Conservation (phyloP, 768 basidiomycete genomes). For the Rhizopogon salebrosus region DNA sequence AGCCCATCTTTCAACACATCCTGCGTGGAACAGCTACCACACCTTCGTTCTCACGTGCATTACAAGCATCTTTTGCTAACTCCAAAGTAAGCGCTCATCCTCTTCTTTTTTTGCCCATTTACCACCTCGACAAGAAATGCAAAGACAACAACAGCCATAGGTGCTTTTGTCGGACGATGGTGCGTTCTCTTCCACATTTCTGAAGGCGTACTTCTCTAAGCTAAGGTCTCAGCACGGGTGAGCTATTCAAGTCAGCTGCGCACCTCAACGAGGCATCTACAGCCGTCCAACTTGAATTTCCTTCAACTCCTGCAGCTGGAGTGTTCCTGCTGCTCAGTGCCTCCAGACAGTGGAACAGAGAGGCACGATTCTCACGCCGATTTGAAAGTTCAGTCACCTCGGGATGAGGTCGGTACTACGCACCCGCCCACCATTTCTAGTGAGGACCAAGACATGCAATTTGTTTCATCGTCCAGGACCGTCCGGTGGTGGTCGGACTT, state of each 20-base stretch:
- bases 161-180: constrained; percentile 51
- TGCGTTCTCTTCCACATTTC: constrained; percentile 24
- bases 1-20: constrained; percentile 57
- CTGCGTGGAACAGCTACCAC: constrained; percentile 62
- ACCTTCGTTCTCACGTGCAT: constrained; percentile 70
- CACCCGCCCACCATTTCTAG: too few relatives aligned
- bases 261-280: constrained; percentile 67
- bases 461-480: too few relatives aligned
- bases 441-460: too few relatives aligned
- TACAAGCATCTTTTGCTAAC: constrained; percentile 54
- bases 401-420: not conserved
- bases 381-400: not conserved
- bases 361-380: not conserved
- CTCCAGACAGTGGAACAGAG: not conserved
- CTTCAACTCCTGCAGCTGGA: constrained; percentile 1
- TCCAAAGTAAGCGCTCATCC: constrained; percentile 38
- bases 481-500: too few relatives aligned
- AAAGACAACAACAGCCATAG: constrained; percentile 56
- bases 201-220: not conserved
- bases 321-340: not conserved
- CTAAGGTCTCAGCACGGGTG: constrained; percentile 52
- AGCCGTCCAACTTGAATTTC: constrained; percentile 21
- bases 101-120: not conserved
- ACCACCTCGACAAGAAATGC: constrained; percentile 45
- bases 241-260: too few relatives aligned